A percentile compares a stretch with the other conserved stretches of the same genome.
Evolutionary conservation across 1,284 basidiomycete species (phyloP).

Genomic region (Microbotryum lychnidis-dioicae): DNA sequence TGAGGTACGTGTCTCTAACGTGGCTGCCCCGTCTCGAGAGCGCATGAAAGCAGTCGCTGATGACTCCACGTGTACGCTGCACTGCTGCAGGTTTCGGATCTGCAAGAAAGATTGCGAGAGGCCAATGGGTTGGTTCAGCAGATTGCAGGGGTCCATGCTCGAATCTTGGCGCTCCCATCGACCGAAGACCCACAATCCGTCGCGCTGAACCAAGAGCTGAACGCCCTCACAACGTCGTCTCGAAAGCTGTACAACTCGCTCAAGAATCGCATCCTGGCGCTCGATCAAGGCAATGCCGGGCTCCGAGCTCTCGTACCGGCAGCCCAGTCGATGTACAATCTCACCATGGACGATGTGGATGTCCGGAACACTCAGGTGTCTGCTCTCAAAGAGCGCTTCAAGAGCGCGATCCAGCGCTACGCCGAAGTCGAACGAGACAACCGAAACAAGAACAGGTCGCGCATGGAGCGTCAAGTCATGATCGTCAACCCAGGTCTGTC

Average conservation of each 20-base stretch:
- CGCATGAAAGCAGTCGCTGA: neutral
- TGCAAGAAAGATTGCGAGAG: conserved; percentile 25
- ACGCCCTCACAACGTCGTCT: conserved; percentile 9
- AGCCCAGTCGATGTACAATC: conserved; percentile 41
- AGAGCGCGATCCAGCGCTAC: conserved; percentile 47
- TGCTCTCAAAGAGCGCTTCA: conserved; percentile 36
- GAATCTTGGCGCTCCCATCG: conserved; percentile 25
- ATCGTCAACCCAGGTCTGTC: conserved; percentile 92
- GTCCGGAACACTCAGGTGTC: conserved; percentile 41
- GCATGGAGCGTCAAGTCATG: conserved; percentile 90
- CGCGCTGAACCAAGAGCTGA: conserved; percentile 19
- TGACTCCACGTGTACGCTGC: too few species aligned
- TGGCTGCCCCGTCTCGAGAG: too few species aligned
- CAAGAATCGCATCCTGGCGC: conserved; percentile 26
- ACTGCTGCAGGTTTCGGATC: conserved; percentile 21
- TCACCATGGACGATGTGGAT: conserved; percentile 36
- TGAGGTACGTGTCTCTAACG: conserved; percentile 8
- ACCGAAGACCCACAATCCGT: conserved; percentile 21
- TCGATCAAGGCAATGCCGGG: conserved; percentile 31
- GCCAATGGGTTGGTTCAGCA: conserved; percentile 23
- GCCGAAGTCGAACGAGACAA: conserved; percentile 89
- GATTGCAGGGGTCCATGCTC: conserved; percentile 28
- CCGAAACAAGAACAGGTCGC: conserved; percentile 82
- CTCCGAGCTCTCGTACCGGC: conserved; percentile 25
- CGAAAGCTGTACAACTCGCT: conserved; percentile 23